Evolutionary conservation across 805 yeast species (phyloP).

Genomic region (Lipomyces spencermartinsiae): DNA sequence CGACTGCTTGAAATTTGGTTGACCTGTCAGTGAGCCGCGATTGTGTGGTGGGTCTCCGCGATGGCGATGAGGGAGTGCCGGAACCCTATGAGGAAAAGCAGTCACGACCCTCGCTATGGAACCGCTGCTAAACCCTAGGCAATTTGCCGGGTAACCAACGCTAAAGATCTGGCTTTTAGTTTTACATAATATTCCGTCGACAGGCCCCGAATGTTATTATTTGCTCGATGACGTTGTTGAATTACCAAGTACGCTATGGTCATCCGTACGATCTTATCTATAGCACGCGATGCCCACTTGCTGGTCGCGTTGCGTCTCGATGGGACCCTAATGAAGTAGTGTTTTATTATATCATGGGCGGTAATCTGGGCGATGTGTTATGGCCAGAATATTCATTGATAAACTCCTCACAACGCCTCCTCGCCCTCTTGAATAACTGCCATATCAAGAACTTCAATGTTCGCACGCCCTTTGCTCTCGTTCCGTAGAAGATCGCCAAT

Average conservation of each 20-base stretch:
- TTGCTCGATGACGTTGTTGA: no score
- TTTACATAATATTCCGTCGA: no score
- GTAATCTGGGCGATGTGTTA: no score
- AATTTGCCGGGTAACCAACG: no score
- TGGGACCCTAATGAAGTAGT: no score
- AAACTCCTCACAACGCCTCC: conserved; percentile 23
- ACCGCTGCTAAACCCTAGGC: neutral
- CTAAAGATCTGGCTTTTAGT: no score
- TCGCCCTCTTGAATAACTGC: conserved; percentile 77
- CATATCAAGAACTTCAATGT: conserved; percentile 84
- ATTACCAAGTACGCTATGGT: no score
- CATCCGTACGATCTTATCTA: no score
- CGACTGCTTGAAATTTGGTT: neutral
- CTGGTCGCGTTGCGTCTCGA: no score
- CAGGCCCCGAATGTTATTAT: no score
- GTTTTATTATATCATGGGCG: no score
- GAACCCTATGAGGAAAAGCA: neutral
- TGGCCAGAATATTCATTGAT: neutral
- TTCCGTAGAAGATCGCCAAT: conserved; percentile 66
- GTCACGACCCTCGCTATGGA: neutral
- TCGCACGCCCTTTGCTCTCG: conserved; percentile 62
- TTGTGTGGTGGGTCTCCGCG: neutral
- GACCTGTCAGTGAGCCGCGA: neutral
- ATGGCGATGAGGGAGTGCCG: neutral
- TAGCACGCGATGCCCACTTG: no score